Conservation (phyloP, 495 filamentous ascomycete species). For the Penicillium coprophilum region DNA sequence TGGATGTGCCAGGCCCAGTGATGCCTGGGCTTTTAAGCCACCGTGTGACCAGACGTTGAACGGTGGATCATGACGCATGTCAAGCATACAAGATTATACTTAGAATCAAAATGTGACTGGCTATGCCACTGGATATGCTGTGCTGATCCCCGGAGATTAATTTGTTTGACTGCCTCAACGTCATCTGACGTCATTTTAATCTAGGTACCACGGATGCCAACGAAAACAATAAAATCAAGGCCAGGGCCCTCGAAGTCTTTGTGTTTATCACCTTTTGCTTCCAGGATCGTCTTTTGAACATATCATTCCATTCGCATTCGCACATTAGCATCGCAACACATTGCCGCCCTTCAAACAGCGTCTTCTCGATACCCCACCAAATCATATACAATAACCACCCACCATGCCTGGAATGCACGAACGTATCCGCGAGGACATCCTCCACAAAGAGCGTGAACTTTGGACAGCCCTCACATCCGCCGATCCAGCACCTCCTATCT, state of each 20-base stretch:
- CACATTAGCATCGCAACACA: neutral
- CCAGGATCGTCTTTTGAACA: neutral
- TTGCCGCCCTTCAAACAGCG: neutral
- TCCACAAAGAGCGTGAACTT: conserved; percentile 40
- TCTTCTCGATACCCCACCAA: neutral
- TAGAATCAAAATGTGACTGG: conserved; percentile 4
- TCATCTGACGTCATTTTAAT: conserved; percentile 34
- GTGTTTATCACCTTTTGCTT: neutral
- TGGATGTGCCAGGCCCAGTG: conserved; percentile 10
- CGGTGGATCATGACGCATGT: conserved; percentile 30
- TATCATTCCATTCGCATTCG: neutral
- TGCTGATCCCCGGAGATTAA: conserved; percentile 17
- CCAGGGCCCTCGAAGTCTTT: neutral
- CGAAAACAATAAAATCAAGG: conserved; percentile 14
- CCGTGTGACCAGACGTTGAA: conserved; percentile 8
- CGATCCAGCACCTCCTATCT: conserved; percentile 40
- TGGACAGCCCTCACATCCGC: conserved; percentile 49
- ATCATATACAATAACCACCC: neutral
- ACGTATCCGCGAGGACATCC: conserved; percentile 44
- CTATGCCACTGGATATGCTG: neutral
- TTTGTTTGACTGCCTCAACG: conserved; percentile 13
- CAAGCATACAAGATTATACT: neutral
- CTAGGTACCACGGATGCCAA: neutral
- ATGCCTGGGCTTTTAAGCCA: conserved; percentile 26
- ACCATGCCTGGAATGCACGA: conserved; percentile 46